phyloP scores from a whole-genome alignment of 441 rosid species.

The Croton laevigatus region DNA sequence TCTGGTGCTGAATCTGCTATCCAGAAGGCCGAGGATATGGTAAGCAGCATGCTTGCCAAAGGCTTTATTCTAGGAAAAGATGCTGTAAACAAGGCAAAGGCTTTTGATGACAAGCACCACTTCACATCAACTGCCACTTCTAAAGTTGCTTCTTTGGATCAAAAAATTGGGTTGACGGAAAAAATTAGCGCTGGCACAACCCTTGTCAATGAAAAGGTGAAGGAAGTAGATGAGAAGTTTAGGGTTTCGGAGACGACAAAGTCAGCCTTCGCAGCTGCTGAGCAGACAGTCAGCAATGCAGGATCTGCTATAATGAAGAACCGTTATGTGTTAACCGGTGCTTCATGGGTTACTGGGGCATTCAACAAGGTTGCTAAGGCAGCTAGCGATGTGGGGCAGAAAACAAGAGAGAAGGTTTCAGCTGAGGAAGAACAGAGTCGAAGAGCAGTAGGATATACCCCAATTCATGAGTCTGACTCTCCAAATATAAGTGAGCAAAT shows the following conservation, averaged over 20 bases:
- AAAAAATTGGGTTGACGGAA: constrained; percentile 65
- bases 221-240: constrained; percentile 77
- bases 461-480: constrained; percentile 18
- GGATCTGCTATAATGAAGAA: constrained; percentile 81
- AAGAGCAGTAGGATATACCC: constrained; percentile 21
- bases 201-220: constrained; percentile 54
- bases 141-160: constrained; percentile 59
- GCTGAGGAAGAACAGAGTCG: constrained; percentile 20
- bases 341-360: constrained; percentile 77
- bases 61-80: constrained; percentile 79
- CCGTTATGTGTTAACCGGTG: constrained; percentile 55
- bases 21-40: constrained; percentile 72
- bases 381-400: constrained; percentile 79
- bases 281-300: constrained; percentile 61
- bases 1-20: constrained; percentile 51
- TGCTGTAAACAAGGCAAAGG: constrained; percentile 59
- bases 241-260: constrained; percentile 78
- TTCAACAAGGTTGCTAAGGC: constrained; percentile 70
- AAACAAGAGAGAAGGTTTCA: constrained; percentile 59
- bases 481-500: constrained; percentile 20
- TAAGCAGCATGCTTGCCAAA: constrained; percentile 69
- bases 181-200: constrained; percentile 59
- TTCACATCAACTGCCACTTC: constrained; percentile 63
- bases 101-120: constrained; percentile 68
- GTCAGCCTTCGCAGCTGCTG: constrained; percentile 67